phyloP scores from a whole-genome alignment of 2,329 filamentous ascomycete species.

The Tolypocladium sp. region DNA sequence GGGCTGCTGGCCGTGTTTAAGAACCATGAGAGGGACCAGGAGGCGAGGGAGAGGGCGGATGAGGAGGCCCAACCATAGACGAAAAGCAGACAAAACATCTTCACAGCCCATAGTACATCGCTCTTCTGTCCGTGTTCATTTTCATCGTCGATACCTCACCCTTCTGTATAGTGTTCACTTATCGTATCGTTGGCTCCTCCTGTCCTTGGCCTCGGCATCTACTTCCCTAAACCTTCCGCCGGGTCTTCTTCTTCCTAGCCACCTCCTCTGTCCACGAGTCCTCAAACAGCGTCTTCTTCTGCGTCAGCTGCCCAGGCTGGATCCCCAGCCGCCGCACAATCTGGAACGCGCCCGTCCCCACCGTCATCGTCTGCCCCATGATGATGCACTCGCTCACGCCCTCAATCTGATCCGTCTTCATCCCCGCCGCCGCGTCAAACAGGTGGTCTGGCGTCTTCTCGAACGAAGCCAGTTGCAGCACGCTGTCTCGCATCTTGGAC shows the following conservation, averaged over 20 bases:
- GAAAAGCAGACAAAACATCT: not conserved
- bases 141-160: too few species aligned
- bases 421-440: slow-evolving; percentile 85
- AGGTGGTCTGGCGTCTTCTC: slow-evolving; percentile 98
- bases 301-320: slow-evolving; percentile 44
- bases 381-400: slow-evolving; percentile 97
- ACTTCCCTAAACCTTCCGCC: slow-evolving; percentile 1
- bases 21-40: slow-evolving; percentile 5
- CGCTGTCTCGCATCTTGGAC: slow-evolving; percentile 91
- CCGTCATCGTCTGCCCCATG: slow-evolving; percentile 87
- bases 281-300: slow-evolving; percentile 61
- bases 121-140: too few species aligned
- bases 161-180: not conserved
- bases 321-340: slow-evolving; percentile 72
- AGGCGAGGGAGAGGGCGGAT: not conserved
- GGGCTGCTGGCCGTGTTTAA: slow-evolving; percentile 34
- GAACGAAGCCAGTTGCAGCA: slow-evolving; percentile 88
- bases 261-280: slow-evolving; percentile 44
- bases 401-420: slow-evolving; percentile 87
- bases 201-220: not conserved
- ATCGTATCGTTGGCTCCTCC: not conserved
- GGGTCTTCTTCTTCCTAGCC: slow-evolving; percentile 3
- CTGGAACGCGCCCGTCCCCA: slow-evolving; percentile 89
- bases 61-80: not conserved
- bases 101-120: not conserved